Conservation (phyloP, 2,329 filamentous ascomycete species). For the Fusarium goolgardi region DNA sequence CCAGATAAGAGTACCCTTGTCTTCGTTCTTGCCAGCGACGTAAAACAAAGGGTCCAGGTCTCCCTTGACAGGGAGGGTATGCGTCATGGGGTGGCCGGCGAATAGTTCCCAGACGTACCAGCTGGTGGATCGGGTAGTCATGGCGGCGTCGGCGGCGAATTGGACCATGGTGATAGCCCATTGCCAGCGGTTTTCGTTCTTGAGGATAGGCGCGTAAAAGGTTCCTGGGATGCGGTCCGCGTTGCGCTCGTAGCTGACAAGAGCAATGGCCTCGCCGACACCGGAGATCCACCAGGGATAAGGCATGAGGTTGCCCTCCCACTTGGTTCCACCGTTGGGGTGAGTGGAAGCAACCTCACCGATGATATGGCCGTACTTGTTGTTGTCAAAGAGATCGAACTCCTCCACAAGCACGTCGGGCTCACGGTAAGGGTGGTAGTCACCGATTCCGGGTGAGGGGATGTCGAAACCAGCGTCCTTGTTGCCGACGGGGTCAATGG, state of each 20-base stretch:
- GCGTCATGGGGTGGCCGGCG: slow-evolving; percentile 58
- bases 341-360: slow-evolving; percentile 66
- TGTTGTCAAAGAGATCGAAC: slow-evolving; percentile 66
- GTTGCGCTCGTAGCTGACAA: slow-evolving; percentile 74
- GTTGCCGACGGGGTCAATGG: slow-evolving; percentile 50
- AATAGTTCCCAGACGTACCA: slow-evolving; percentile 64
- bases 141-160: slow-evolving; percentile 59
- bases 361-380: slow-evolving; percentile 50
- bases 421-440: slow-evolving; percentile 65
- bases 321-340: slow-evolving; percentile 63
- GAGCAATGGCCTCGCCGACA: slow-evolving; percentile 72
- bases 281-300: slow-evolving; percentile 68
- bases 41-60: slow-evolving; percentile 61
- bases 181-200: slow-evolving; percentile 62
- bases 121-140: slow-evolving; percentile 63
- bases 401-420: slow-evolving; percentile 62
- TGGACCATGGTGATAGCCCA: slow-evolving; percentile 65
- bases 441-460: slow-evolving; percentile 57
- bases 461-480: slow-evolving; percentile 52
- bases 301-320: slow-evolving; percentile 57
- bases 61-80: slow-evolving; percentile 58
- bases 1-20: slow-evolving; percentile 58
- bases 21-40: slow-evolving; percentile 60
- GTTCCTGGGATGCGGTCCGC: slow-evolving; percentile 67
- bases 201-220: slow-evolving; percentile 62